Evolutionary conservation across 495 filamentous ascomycete genomes (phyloP).

Genomic region (Podospora appendiculata): DNA sequence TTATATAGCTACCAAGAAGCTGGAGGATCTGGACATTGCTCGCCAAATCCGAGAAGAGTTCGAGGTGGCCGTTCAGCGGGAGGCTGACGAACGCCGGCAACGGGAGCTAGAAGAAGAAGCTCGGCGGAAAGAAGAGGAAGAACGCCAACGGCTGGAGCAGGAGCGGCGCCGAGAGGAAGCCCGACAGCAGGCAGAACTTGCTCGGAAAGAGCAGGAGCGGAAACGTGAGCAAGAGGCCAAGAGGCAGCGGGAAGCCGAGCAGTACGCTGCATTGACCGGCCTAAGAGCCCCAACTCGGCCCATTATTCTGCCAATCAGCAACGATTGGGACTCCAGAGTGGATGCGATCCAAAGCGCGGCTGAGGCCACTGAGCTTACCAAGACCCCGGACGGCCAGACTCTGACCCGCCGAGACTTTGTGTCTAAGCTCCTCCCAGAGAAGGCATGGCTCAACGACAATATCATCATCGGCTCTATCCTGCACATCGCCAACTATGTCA

Average conservation of each 20-base stretch:
- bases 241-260: neutral
- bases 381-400: constrained; percentile 45
- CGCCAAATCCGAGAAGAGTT: constrained; percentile 11
- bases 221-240: neutral
- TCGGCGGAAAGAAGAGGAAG: constrained; percentile 13
- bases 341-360: constrained; percentile 5
- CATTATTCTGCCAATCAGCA: constrained; percentile 21
- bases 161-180: constrained; percentile 9
- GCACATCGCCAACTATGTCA: constrained; percentile 52
- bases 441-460: constrained; percentile 76
- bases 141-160: constrained; percentile 2
- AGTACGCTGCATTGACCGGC: constrained; percentile 3
- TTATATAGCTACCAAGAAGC: constrained; percentile 6
- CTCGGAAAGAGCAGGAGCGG: constrained; percentile 4
- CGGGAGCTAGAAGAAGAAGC: constrained; percentile 5
- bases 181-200: constrained; percentile 11
- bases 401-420: constrained; percentile 55
- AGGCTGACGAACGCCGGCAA: constrained; percentile 1
- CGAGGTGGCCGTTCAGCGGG: neutral
- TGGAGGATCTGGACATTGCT: constrained; percentile 12
- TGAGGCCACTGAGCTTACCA: constrained; percentile 21
- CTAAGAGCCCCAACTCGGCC: constrained; percentile 9
- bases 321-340: constrained; percentile 23
- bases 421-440: constrained; percentile 40
- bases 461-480: constrained; percentile 64